phyloP scores from a whole-genome alignment of 2,329 filamentous ascomycete species.

The Metarhizium rileyi region DNA sequence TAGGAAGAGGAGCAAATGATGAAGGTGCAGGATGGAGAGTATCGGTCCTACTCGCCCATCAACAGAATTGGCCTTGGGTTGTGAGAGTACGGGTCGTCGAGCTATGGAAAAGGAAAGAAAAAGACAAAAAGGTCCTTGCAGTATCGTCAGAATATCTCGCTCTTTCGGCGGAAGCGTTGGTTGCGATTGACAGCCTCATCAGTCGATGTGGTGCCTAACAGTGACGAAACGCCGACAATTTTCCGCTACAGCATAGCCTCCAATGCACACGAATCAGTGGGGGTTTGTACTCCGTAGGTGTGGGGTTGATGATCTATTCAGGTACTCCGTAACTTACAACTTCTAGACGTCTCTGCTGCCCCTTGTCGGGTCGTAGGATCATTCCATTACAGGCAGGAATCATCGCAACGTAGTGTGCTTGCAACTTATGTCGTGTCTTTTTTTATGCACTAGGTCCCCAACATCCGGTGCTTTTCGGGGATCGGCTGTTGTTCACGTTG shows the following conservation, averaged over 20 bases:
- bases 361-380: too few relatives aligned
- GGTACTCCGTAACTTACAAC: neutral
- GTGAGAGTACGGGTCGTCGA: conserved; percentile 14
- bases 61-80: conserved; percentile 15
- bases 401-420: too few relatives aligned
- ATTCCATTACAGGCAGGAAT: too few relatives aligned
- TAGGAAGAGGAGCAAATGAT: conserved; percentile 7
- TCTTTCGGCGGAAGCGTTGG: conserved; percentile 7
- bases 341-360: too few relatives aligned
- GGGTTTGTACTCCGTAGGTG: too few relatives aligned
- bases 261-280: conserved; percentile 15
- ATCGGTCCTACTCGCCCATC: neutral
- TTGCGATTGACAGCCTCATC: conserved; percentile 7
- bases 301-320: conserved; percentile 10
- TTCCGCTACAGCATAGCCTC: conserved; percentile 22
- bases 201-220: conserved; percentile 22
- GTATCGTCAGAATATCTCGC: neutral
- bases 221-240: conserved; percentile 27
- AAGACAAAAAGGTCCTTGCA: neutral
- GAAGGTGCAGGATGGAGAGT: neutral
- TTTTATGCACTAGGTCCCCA: too few relatives aligned
- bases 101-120: neutral
- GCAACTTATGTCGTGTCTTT: too few relatives aligned
- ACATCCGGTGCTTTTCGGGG: too few relatives aligned
- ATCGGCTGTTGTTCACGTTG: too few relatives aligned